Evolutionary conservation across 345 rosid species (phyloP), one percentile per base, ranked within the genome.

Genomic region (Eucalyptus guilfoylei): DNA sequence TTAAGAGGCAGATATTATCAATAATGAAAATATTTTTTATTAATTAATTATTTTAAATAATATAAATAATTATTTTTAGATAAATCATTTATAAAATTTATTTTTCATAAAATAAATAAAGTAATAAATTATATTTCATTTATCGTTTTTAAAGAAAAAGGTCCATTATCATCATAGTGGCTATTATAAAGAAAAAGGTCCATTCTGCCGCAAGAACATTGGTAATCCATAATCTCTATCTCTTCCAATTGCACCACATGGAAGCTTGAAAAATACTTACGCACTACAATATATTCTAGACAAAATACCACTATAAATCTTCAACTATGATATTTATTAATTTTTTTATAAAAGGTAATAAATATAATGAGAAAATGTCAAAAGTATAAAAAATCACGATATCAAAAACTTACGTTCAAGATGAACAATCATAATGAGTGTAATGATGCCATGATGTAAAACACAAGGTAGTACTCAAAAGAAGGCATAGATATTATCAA

Each of bases 41-140:
- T 2, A 19, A 69, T 10, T 19, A 32, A 1, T n/a, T 69, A 69
- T 34, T 67, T 69, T 2, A 16, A 34, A 0, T 0, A 6, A 8
- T 9, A 16, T 0, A 69, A 69, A 6, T 0, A 3, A 69, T 69
- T 11, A 7, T 17, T 16, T 69, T 34, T 17, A 9, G 4, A 5
- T 10, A 60, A 60, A 60, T 26, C 3, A 4, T 16, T 67, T n/a
- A 7, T 15, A 14, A 64, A 64, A 15, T 14, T 14, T 3, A 67
- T 8, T 67, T 64, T 64, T 2, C 7, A 7, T 32, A 5, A n/a
- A n/a, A 8, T 8, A 3, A 67, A 67, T n/a, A 4, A 2, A 67
- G 6, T 2, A 8, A 15, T n/a, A 7, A 64, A 15, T 5, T 67
- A 4, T 32, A n/a, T n/a, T 15, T 14, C 21, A 17, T 14, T 64